These are phyloP conservation scores for Mangifera indica DNA, from an alignment of 345 rosid genomes.

Conservation along the genomic window DNA sequence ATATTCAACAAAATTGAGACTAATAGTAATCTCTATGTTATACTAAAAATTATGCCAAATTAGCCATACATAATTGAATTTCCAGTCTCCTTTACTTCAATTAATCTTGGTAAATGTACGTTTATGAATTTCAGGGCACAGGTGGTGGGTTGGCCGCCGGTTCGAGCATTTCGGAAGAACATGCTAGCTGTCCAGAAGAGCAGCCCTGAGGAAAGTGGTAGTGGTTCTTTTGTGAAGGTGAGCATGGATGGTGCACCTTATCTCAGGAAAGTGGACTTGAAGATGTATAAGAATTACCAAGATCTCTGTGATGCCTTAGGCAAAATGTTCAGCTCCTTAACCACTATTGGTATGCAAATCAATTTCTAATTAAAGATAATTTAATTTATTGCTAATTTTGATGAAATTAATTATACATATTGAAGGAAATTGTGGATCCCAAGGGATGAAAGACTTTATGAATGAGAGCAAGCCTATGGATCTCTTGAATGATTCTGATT, in stretches of 20 bases:
- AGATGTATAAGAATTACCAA: constrained; percentile 62
- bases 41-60: neutral
- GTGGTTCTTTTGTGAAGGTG: constrained; percentile 70
- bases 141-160: constrained; percentile 98
- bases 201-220: constrained; percentile 23
- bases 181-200: constrained; percentile 49
- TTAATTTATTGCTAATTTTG: neutral
- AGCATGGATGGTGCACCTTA: constrained; percentile 96
- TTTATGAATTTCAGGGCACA: constrained; percentile 68
- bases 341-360: constrained; percentile 46
- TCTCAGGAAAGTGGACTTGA: constrained; percentile 82
- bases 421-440: constrained; percentile 64
- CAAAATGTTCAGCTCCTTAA: constrained; percentile 79
- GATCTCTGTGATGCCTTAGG: constrained; percentile 65
- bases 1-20: no score
- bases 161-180: constrained; percentile 78
- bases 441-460: constrained; percentile 80
- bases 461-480: constrained; percentile 74
- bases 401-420: constrained; percentile 10
- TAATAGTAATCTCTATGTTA: no score
- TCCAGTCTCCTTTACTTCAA: no score
- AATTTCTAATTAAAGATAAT: no score
- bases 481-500: constrained; percentile 62
- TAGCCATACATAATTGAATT: no score
- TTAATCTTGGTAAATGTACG: neutral